Evolutionary conservation across 148 eudicot genomes (phyloP).

Genomic region (Arctostaphylos glauca): DNA sequence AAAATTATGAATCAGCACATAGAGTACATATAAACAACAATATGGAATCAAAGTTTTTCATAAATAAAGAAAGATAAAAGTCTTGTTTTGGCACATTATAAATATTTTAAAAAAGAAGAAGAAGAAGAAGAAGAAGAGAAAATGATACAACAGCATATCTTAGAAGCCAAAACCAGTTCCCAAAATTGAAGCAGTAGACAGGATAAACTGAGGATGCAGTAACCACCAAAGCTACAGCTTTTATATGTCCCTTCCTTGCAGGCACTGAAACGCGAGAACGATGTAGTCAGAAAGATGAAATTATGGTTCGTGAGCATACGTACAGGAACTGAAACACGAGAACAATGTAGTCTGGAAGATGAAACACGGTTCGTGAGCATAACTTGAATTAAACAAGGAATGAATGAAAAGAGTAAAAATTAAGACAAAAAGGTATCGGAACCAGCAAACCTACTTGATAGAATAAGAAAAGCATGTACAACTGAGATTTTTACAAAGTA

Average conservation of each 20-base stretch:
- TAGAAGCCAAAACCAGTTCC: not conserved
- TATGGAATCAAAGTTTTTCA: not conserved
- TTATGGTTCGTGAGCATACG: too few species aligned
- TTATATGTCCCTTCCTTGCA: slow-evolving; percentile 1
- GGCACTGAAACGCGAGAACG: slow-evolving; percentile 12
- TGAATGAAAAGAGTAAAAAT: not conserved
- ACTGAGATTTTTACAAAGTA: not conserved
- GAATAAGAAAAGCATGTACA: not conserved
- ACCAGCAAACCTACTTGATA: not conserved
- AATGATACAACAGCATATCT: slow-evolving; percentile 4
- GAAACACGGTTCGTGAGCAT: not conserved
- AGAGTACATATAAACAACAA: not conserved
- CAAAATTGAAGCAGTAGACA: not conserved
- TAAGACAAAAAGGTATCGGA: not conserved
- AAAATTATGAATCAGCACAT: not conserved
- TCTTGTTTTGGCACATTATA: not conserved
- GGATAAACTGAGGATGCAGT: not conserved
- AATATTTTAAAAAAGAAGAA: too few species aligned
- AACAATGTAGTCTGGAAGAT: not conserved
- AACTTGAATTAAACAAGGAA: not conserved
- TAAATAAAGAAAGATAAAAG: not conserved
- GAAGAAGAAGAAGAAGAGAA: not conserved
- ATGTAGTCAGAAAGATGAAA: slow-evolving; percentile 4
- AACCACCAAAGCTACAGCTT: not conserved
- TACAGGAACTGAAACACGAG: slow-evolving; percentile 12